Conservation (phyloP, 306 rosid species). For the Casuarina cunninghamiana region DNA sequence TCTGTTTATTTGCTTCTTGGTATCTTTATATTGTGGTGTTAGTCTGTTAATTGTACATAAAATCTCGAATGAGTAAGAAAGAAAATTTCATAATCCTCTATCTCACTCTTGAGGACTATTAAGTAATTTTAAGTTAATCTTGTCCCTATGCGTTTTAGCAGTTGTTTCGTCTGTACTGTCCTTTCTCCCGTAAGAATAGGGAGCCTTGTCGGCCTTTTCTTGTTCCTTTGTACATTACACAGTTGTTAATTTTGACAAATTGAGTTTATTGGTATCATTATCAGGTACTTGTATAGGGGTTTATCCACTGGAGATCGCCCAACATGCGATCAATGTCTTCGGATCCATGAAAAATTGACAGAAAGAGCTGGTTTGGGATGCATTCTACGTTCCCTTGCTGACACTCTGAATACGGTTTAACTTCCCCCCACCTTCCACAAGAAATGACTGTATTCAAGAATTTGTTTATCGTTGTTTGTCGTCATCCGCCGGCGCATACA, state of each 20-base stretch:
- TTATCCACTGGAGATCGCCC: constrained; percentile 96
- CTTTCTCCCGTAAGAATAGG: too few relatives aligned
- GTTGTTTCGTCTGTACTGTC: too few relatives aligned
- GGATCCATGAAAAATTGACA: constrained; percentile 88
- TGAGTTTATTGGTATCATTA: constrained; percentile 6
- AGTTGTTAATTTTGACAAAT: background rate
- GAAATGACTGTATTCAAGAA: background rate
- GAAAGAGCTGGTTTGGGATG: constrained; percentile 95
- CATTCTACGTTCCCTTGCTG: constrained; percentile 83
- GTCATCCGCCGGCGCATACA: constrained; percentile 18
- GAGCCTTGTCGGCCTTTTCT: background rate
- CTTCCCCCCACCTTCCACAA: constrained; percentile 10
- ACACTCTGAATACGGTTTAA: constrained; percentile 84
- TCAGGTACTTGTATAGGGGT: constrained; percentile 92
- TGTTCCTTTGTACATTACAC: background rate
- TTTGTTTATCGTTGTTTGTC: background rate
- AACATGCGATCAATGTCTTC: constrained; percentile 87
- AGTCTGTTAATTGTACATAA: background rate
- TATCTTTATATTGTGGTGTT: background rate
- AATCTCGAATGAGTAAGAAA: background rate
- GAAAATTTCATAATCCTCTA: background rate
- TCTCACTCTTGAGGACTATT: background rate
- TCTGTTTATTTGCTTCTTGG: background rate
- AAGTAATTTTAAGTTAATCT: background rate
- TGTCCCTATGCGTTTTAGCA: too few relatives aligned